A percentile compares a stretch with the other conserved stretches of the same genome.
These are phyloP conservation scores for Penicillium sp. DNA, from an alignment of 2,329 filamentous ascomycete genomes.

Conservation along the genomic window DNA sequence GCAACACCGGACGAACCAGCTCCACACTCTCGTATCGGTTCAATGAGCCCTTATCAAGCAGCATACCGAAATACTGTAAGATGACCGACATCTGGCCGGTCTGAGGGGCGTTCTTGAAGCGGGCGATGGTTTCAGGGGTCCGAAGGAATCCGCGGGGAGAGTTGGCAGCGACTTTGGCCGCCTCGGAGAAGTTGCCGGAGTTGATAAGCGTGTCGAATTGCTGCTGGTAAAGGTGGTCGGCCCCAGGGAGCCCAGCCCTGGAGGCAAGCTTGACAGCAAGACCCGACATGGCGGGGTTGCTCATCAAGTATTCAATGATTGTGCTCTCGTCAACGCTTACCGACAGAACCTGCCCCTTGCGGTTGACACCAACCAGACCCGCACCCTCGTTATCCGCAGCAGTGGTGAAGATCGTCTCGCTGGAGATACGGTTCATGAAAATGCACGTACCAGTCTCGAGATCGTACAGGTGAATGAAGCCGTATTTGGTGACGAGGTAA, in stretches of 20 bases:
- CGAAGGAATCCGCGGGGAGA: conserved; percentile 93
- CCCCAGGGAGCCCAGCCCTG: conserved; percentile 85
- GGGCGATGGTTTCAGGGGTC: conserved; percentile 90
- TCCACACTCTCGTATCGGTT: conserved; percentile 94
- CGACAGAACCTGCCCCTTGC: conserved; percentile 92
- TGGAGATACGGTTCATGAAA: conserved; percentile 99
- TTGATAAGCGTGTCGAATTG: conserved; percentile 87
- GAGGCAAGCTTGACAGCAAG: conserved; percentile 96
- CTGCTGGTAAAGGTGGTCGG: conserved; percentile 85
- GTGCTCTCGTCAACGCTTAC: conserved; percentile 89
- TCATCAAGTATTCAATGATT: conserved; percentile 88
- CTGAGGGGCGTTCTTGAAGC: conserved; percentile 81
- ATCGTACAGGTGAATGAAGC: conserved; percentile 98
- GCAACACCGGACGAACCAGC: conserved; percentile 83
- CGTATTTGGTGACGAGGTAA: conserved; percentile 97
- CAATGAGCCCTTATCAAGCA: conserved; percentile 88
- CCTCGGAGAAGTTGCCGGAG: conserved; percentile 75
- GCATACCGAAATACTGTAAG: conserved; percentile 94
- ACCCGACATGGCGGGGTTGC: conserved; percentile 89
- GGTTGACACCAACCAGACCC: conserved; percentile 91
- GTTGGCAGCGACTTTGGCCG: conserved; percentile 93
- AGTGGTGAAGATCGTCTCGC: conserved; percentile 97
- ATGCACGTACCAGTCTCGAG: conserved; percentile 92
- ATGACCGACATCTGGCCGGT: conserved; percentile 77
- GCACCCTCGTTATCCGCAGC: conserved; percentile 75